Evolutionary conservation across 805 yeast species (phyloP).

Genomic region (Saccharomycopsis amapae): DNA sequence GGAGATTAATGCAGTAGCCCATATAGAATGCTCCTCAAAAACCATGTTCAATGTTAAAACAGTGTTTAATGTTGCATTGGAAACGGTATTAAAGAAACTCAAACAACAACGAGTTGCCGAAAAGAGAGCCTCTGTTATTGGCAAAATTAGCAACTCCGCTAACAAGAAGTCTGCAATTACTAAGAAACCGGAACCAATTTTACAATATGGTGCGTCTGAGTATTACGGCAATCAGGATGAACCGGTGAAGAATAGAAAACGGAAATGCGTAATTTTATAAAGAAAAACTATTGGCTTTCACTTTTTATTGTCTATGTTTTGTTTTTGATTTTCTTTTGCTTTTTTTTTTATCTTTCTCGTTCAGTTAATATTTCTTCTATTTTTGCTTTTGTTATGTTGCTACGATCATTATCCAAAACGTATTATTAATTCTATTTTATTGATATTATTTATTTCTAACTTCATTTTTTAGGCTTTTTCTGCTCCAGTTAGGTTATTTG

Average conservation of each 20-base stretch:
- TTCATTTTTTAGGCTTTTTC: too few relatives aligned
- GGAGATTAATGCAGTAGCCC: conserved; percentile 60
- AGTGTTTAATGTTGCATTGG: conserved; percentile 57
- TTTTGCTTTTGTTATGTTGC: too few relatives aligned
- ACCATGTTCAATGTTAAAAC: conserved; percentile 56
- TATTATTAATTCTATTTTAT: too few relatives aligned
- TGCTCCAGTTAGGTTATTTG: too few relatives aligned
- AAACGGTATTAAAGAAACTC: conserved; percentile 12
- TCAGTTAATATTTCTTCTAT: background rate
- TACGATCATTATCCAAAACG: too few relatives aligned
- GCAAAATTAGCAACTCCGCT: background rate
- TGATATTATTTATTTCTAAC: too few relatives aligned
- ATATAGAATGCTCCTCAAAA: conserved; percentile 76
- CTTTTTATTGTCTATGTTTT: background rate
- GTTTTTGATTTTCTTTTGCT: background rate
- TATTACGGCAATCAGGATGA: background rate
- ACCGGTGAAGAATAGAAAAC: background rate
- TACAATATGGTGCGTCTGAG: background rate
- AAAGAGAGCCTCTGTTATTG: background rate
- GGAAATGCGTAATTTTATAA: background rate
- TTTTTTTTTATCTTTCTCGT: background rate
- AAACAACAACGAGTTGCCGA: background rate
- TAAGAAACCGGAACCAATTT: background rate
- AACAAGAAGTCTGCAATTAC: background rate
- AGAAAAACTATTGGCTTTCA: background rate